Base-by-base conservation (phyloP, 768 basidiomycete species). In the Tulasnella sp. region DNA sequence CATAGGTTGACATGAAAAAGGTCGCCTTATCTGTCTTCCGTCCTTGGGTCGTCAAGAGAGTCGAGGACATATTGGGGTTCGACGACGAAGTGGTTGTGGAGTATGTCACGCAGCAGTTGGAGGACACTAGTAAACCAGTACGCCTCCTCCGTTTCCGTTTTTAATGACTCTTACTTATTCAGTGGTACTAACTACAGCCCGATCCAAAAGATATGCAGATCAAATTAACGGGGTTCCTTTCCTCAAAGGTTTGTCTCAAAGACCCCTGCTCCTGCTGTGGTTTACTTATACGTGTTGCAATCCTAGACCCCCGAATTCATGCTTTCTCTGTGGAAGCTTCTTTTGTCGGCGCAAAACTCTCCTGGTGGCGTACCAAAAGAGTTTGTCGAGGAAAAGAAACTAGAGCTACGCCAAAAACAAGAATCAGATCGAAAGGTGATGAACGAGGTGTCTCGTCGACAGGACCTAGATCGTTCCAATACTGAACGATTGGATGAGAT, bases 61-160 rank as follows among this genome's bases (percentile, higher is more conserved):
- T 96, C 57, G 78, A 85, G 2, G 87, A 92, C 58, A 77, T 96
- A 19, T 80, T 92, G 40, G 90, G 93, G 2, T 81, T 98, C 35
- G 96, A 99, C 65, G 96, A 99, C 69, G 96, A 99, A 67, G 83
- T 99, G 40, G 84, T 98, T 39, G 82, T 97, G 27, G 94, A 97
- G 66, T 98, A 96, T 66, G 90, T 91, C 15, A 89, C 91, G 81
- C 90, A 90, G 15, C 75, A 98, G 17, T 72, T 99, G 4, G 96
- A 99, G 66, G 89, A 96, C 64, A 74, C 81, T 46, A 76, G 79
- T 14, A 78, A 85, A 62, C 84, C 86, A n/a, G 92, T 94, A 61
- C 62, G 83, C 68, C 0, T 27, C 11, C 4, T 43, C 46, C 25
- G 15, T 34, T 6, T 14, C 40, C 23, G 29, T 25, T 59, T 41